Percentiles rank a stretch among this genome's conserved stretches.
These are phyloP conservation scores for Parastagonospora avenae DNA, from an alignment of 2,329 filamentous ascomycete species.

Conservation along the genomic window DNA sequence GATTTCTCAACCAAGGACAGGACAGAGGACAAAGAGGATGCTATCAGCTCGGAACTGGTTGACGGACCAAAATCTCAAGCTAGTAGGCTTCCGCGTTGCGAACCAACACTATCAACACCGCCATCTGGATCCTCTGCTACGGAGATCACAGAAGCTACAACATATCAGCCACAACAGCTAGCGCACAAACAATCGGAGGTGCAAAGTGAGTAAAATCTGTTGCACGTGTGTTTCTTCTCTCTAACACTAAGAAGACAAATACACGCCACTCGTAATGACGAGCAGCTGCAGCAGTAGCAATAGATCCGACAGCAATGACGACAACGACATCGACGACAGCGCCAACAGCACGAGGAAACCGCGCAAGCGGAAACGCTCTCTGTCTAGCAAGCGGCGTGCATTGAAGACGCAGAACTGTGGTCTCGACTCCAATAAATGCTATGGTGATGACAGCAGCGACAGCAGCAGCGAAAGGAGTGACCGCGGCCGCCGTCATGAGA, in stretches of 20 bases:
- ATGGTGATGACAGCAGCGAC: no score
- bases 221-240: conserved; percentile 6
- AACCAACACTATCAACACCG: conserved; percentile 5
- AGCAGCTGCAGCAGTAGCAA: background rate
- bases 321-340: no score
- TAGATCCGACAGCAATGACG: background rate
- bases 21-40: background rate
- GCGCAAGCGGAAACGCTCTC: no score
- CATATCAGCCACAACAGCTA: conserved; percentile 4
- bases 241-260: conserved; percentile 5
- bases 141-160: conserved; percentile 9
- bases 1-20: background rate
- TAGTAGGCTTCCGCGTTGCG: conserved; percentile 3
- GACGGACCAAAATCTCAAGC: conserved; percentile 3
- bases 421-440: no score
- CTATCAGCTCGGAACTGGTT: conserved; percentile 2
- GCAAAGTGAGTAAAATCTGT: conserved; percentile 10
- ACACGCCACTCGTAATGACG: background rate
- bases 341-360: no score
- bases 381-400: no score
- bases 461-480: background rate
- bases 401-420: no score
- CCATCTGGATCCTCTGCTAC: conserved; percentile 4
- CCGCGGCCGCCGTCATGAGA: background rate
- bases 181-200: conserved; percentile 5